These are phyloP conservation scores for Hysterium pulicare DNA, from an alignment of 2,329 filamentous ascomycete species.

Conservation along the genomic window DNA sequence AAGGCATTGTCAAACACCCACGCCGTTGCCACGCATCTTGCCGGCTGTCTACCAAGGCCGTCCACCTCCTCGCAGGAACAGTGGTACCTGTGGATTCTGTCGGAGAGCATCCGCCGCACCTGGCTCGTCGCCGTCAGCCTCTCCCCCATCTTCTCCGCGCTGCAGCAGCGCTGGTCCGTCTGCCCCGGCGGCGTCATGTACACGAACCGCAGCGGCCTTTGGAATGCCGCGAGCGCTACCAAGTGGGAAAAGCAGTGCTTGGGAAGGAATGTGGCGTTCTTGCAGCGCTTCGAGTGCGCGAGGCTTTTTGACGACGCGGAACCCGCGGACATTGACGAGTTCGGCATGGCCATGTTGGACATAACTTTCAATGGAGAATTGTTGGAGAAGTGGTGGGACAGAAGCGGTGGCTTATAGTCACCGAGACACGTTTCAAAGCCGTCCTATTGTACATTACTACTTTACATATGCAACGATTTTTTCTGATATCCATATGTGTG, in stretches of 20 bases:
- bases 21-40: constrained; percentile 7
- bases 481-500: constrained; percentile 2
- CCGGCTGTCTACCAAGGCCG: constrained; percentile 7
- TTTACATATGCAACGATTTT: constrained; percentile 2
- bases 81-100: constrained; percentile 20
- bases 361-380: constrained; percentile 9
- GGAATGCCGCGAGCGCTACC: constrained; percentile 14
- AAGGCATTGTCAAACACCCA: constrained; percentile 8
- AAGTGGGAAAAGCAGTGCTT: constrained; percentile 8
- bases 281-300: constrained; percentile 7
- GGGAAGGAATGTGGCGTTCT: constrained; percentile 8
- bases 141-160: constrained; percentile 7
- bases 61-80: constrained; percentile 7
- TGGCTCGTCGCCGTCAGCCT: constrained; percentile 13
- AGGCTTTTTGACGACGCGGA: constrained; percentile 7
- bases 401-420: constrained; percentile 7
- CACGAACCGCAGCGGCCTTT: constrained; percentile 15
- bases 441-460: constrained; percentile 5
- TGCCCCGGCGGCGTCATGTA: constrained; percentile 20
- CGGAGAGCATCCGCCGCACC: constrained; percentile 21
- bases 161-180: constrained; percentile 10
- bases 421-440: constrained; percentile 4
- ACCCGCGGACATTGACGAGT: constrained; percentile 8
- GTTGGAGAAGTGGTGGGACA: constrained; percentile 7
- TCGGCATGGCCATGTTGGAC: constrained; percentile 7